Conservation (phyloP, 75 land plant genomes). For the Pinus taeda region DNA sequence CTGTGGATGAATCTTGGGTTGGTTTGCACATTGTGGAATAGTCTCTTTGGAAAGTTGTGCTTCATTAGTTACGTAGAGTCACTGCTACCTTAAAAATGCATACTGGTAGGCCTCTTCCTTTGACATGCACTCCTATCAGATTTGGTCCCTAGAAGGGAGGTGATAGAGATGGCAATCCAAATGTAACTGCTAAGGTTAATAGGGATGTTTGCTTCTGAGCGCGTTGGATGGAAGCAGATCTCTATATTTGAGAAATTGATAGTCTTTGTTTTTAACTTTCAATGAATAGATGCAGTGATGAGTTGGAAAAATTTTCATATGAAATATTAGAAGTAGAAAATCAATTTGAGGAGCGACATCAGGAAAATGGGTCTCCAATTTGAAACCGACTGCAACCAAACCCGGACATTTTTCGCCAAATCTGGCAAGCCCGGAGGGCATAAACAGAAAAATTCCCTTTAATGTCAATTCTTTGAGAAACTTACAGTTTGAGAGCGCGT, state of each 20-base stretch:
- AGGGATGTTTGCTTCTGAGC: constrained; percentile 84
- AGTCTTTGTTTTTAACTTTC: constrained; percentile 18
- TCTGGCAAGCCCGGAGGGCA: too few relatives aligned
- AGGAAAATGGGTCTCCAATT: too few relatives aligned
- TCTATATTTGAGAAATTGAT: constrained; percentile 74
- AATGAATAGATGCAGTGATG: too few relatives aligned
- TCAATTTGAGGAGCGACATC: too few relatives aligned
- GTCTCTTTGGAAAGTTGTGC: constrained; percentile 94
- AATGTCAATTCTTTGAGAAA: too few relatives aligned
- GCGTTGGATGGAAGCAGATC: constrained; percentile 89
- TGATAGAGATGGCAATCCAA: constrained; percentile 98
- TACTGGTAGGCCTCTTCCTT: constrained; percentile 85
- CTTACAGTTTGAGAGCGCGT: too few relatives aligned
- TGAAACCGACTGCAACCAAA: too few relatives aligned
- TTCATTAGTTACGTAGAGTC: constrained; percentile 87
- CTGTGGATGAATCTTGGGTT: constrained; percentile 90
- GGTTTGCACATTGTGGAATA: constrained; percentile 93
- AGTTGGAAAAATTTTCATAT: constrained; percentile 61
- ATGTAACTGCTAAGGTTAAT: constrained; percentile 93
- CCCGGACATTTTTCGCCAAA: too few relatives aligned
- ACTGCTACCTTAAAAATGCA: constrained; percentile 89
- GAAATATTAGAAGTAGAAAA: constrained; percentile 68
- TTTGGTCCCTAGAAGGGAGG: constrained; percentile 99
- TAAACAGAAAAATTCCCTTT: too few relatives aligned
- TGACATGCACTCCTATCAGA: constrained; percentile 82